These are phyloP conservation scores for Aspergillus sclerotiicarbonarius DNA, from an alignment of 495 filamentous ascomycete species.

Conservation along the genomic window DNA sequence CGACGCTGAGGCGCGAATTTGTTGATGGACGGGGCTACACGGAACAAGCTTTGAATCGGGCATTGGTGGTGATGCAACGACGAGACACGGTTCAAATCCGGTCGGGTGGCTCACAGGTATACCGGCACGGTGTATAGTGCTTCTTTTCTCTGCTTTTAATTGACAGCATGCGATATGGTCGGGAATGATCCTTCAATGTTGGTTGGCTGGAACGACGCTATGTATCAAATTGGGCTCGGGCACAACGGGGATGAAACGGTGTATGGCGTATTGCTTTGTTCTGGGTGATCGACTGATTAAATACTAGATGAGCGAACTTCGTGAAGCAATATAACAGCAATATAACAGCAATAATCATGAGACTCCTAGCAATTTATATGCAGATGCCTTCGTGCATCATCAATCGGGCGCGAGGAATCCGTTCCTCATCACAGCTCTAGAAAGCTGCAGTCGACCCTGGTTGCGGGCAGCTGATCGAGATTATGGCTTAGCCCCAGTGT, in stretches of 20 bases:
- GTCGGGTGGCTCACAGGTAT: conserved; percentile 84
- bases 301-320: not conserved
- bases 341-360: not conserved
- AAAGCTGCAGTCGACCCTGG: not conserved
- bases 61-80: conserved; percentile 80
- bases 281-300: conserved; percentile 5
- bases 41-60: conserved; percentile 80
- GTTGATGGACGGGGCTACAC: conserved; percentile 83
- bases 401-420: not conserved
- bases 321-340: not conserved
- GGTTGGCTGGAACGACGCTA: conserved; percentile 8
- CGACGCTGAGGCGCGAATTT: conserved; percentile 83
- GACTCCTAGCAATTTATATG: not conserved
- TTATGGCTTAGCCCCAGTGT: not conserved
- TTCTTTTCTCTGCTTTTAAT: conserved; percentile 12
- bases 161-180: conserved; percentile 12
- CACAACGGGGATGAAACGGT: conserved; percentile 18
- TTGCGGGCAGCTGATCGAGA: not conserved
- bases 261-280: conserved; percentile 14
- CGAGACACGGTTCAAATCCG: conserved; percentile 90
- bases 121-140: conserved; percentile 64
- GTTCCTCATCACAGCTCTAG: not conserved
- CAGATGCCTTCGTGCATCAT: not conserved
- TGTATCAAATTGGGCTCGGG: conserved; percentile 16
- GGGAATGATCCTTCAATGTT: conserved; percentile 6